phyloP scores from a whole-genome alignment of 1,284 basidiomycete species.

The Chiua sp. region DNA sequence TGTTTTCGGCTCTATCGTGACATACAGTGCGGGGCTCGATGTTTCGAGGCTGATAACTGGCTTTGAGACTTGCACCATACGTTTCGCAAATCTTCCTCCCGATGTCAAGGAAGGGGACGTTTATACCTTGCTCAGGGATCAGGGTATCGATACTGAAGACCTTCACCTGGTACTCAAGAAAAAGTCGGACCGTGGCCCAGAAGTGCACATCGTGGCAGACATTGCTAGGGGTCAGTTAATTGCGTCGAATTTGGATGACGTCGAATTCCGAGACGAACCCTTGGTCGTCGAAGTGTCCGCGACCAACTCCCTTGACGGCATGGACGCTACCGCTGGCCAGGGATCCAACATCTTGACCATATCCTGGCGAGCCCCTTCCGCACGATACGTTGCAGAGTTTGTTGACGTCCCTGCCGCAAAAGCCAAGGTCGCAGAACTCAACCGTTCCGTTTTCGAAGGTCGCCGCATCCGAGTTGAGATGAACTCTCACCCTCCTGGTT shows the following conservation, averaged over 20 bases:
- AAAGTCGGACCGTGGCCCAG: not conserved
- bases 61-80: not conserved
- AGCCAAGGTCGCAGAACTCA: not conserved
- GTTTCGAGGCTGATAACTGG: not conserved
- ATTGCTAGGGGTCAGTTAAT: not conserved
- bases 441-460: not conserved
- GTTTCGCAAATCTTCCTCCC: not conserved
- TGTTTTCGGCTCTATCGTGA: not conserved
- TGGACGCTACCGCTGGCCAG: not conserved
- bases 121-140: not conserved
- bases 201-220: not conserved
- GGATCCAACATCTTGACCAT: not conserved
- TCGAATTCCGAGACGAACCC: not conserved
- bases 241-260: not conserved
- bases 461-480: not conserved
- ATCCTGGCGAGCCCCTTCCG: not conserved
- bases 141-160: not conserved
- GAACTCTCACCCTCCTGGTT: not conserved
- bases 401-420: not conserved
- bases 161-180: not conserved
- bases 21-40: not conserved
- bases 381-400: not conserved
- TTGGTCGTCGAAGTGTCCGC: not conserved
- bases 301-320: not conserved
- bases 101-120: not conserved